Base-by-base conservation (phyloP, 306 rosid species). In the Malus fusca region DNA sequence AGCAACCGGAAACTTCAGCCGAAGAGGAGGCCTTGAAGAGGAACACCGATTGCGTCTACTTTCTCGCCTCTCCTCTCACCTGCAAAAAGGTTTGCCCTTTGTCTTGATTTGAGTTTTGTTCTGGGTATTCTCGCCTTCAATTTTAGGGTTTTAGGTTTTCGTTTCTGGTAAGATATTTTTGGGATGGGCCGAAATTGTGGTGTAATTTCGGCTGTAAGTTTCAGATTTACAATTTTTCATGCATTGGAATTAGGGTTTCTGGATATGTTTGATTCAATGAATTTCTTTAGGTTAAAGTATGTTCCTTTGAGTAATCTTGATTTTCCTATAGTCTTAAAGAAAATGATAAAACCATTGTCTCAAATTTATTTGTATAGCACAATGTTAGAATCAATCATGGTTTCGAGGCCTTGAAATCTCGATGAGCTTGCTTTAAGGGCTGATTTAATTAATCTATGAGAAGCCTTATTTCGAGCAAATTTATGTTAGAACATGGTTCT, bases 11-110 rank as follows among this genome's bases (percentile, higher is more conserved):
- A 22, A 35, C 92, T 44, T 75, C 97, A 72, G 84, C 91, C 1
- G 92, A 92, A 66, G 99, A 96, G 48, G 98, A 96, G 82, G 95
- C 93, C 59, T 61, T 90, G 77, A 96, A 96, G 88, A 85, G 98
- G 62, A 96, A 88, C 79, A 92, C 99, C 71, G 99, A 96, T 79
- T 96, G 99, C 58, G 99, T 96, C 51, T 96, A 96, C 93, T 96
- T 96, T 84, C 93, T 96, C 9, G 99, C 99, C 8, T 96, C 99
- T 48, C 99, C 99, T 26, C 84, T 96, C 78, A 92, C 99, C 70
- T 96, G 99, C 89, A 96, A 90, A 85, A 96, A 92, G 96, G 99
- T 92, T 15, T 33, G 43, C 18, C 55, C 58, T 62, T n/a, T 19
- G 28, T 72, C 43, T 43, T 4, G 37, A 9, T 21, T 75, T 37